Base-by-base conservation (phyloP, 805 yeast species). In the Trichomonascus vanleenenianus region DNA sequence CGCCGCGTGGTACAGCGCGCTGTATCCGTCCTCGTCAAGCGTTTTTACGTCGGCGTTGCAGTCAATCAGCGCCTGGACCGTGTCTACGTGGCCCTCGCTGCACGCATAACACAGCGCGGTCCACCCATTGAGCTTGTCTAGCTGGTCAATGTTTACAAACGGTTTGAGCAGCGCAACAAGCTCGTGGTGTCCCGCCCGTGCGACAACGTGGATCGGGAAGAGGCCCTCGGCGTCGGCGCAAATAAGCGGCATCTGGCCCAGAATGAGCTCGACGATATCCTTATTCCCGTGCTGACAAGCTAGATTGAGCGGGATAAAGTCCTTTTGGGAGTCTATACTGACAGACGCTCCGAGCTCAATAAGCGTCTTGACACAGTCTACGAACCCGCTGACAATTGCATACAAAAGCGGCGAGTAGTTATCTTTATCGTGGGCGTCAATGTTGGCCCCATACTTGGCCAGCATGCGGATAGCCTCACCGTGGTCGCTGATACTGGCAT, bases 21-120 rank as follows among this genome's bases (percentile, higher is more conserved):
- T 76, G 54, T 76, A 75, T 3, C 87, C 84, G 49, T 85, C 85
- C 49, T 83, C 93, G 64, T 93, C 97, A 12, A 77, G 70, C 16
- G 84, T 60, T 36, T 70, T 67, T 47, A 82, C 70, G 46, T 78
- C 74, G 0, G 97, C 96, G 3, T 91, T 89, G 49, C 72, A 75
- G 18, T 76, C 75, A 15, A 93, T 74, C 47, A 93, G 70, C 41
- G 78, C 84, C 50, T 72, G 72, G 0, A 94, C 83, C 2, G 93
- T 79, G 37, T 72, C 66, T 3, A 72, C 73, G 60, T 83, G 86
- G 1, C 97, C 97, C 54, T 85, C 91, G 52, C 79, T 78, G 1
- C 89, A 89, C 16, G 96, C 85, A 62, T 93, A 91, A 57, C 88
- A 86, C 2, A 93, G 73, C 0, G 97, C 95, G 0, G 96, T 81